Percentiles rank a stretch among this genome's conserved stretches.
Conservation (phyloP, 2,329 filamentous ascomycete species). For the Apiospora marii region DNA sequence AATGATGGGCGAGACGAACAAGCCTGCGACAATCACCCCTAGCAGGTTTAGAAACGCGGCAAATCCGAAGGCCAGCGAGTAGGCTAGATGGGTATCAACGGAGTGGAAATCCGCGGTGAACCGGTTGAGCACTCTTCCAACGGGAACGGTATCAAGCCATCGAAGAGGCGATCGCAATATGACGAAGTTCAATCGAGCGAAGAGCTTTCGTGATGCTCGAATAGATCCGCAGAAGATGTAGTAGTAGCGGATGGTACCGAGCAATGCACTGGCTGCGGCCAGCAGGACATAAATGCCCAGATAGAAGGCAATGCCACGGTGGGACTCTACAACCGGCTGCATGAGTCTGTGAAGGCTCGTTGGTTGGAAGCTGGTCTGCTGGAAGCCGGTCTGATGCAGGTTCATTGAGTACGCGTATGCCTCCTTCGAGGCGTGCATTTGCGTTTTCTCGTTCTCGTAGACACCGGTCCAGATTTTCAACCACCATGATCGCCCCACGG, state of each 20-base stretch:
- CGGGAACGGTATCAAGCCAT: constrained; percentile 82
- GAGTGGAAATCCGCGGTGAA: constrained; percentile 81
- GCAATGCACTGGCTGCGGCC: constrained; percentile 61
- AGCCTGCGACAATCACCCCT: constrained; percentile 71
- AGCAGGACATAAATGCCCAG: constrained; percentile 72
- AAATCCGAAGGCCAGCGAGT: constrained; percentile 67
- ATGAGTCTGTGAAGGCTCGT: constrained; percentile 46
- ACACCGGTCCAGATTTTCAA: constrained; percentile 67
- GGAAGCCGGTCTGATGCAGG: constrained; percentile 53
- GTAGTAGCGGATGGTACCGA: constrained; percentile 69
- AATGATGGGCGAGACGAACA: constrained; percentile 73
- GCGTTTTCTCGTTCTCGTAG: constrained; percentile 44
- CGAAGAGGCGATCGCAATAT: constrained; percentile 77
- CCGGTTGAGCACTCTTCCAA: constrained; percentile 79
- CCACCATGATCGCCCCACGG: constrained; percentile 70
- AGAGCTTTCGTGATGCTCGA: constrained; percentile 72
- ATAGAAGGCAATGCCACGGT: constrained; percentile 65
- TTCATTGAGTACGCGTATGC: constrained; percentile 54
- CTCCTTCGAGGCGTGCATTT: constrained; percentile 38
- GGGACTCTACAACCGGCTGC: constrained; percentile 38
- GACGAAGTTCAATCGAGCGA: constrained; percentile 70
- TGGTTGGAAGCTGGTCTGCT: constrained; percentile 50
- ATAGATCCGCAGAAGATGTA: constrained; percentile 72
- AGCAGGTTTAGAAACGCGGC: constrained; percentile 68
- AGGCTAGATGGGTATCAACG: constrained; percentile 72